These are phyloP conservation scores for Taiozyma sp. DNA, from an alignment of 1,139 yeast genomes.

Conservation along the genomic window DNA sequence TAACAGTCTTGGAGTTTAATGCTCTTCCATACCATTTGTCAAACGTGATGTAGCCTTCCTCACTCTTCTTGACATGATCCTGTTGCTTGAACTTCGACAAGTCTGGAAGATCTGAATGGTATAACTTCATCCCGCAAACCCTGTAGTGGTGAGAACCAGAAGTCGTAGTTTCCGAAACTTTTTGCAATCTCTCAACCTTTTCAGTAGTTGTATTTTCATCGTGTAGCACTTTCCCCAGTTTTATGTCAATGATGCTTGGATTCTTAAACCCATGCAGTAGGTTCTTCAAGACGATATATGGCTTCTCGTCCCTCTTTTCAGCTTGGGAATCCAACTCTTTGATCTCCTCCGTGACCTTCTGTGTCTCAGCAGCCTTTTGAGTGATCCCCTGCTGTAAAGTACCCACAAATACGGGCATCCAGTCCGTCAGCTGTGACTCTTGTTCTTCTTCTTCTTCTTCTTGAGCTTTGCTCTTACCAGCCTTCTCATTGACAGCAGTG, in stretches of 20 bases:
- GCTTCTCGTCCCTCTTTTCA: conserved; percentile 10
- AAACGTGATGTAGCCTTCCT: conserved; percentile 41
- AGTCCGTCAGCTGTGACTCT: conserved; percentile 31
- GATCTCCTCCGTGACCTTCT: conserved; percentile 17
- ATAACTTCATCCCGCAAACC: conserved; percentile 84
- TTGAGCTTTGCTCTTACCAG: conserved; percentile 1
- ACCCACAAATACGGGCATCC: conserved; percentile 49
- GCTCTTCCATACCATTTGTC: conserved; percentile 72
- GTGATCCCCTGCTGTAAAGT: conserved; percentile 37
- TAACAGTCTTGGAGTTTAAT: conserved; percentile 40
- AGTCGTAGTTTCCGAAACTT: conserved; percentile 70
- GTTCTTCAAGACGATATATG: conserved; percentile 71
- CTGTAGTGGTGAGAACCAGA: conserved; percentile 73
- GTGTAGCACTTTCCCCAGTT: conserved; percentile 68
- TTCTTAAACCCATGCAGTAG: conserved; percentile 51
- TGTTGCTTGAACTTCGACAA: conserved; percentile 7
- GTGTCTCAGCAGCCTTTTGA: conserved; percentile 18
- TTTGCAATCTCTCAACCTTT: conserved; percentile 54
- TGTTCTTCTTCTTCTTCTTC: conserved; percentile 27
- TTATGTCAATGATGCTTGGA: conserved; percentile 81
- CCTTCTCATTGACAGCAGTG: conserved; percentile 29
- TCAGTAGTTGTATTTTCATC: conserved; percentile 57
- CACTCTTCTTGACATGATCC: conserved; percentile 25
- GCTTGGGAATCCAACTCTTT: conserved; percentile 4
- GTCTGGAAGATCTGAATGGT: conserved; percentile 22